These are phyloP conservation scores for Helianthus annuus DNA, from an alignment of 129 eudicot genomes.

Conservation along the genomic window DNA sequence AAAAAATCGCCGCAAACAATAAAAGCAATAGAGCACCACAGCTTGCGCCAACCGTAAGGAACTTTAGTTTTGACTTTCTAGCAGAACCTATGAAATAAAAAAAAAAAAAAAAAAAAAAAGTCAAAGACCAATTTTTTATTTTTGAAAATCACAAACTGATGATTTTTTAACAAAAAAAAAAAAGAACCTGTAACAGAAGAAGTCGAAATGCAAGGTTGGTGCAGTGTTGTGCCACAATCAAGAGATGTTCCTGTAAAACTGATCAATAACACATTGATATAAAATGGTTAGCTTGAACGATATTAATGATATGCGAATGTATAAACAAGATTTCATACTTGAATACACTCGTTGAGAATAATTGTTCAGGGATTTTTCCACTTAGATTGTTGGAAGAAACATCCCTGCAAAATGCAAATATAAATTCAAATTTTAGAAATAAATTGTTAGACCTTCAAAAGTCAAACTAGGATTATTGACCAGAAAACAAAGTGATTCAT, in stretches of 20 bases:
- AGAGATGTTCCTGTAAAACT: conserved; percentile 88
- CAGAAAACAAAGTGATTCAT: not conserved
- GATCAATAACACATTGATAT: conserved; percentile 15
- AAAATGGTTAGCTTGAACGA: not conserved
- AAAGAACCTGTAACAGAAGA: conserved; percentile 59
- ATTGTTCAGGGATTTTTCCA: conserved; percentile 59
- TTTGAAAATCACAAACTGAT: not conserved
- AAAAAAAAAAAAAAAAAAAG: not conserved
- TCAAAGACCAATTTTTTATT: not conserved
- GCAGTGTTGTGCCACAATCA: conserved; percentile 61
- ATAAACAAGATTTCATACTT: conserved; percentile 44
- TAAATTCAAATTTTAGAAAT: conserved; percentile 2
- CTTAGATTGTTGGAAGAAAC: conserved; percentile 72
- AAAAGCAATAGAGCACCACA: conserved; percentile 59
- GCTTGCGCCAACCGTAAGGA: conserved; percentile 51
- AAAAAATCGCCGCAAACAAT: conserved; percentile 37
- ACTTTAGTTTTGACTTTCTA: conserved; percentile 57
- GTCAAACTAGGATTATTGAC: not conserved
- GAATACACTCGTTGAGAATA: conserved; percentile 59
- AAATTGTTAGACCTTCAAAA: not conserved
- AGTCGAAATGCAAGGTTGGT: conserved; percentile 74
- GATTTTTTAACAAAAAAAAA: not conserved
- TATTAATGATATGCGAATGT: not conserved
- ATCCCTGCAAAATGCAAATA: conserved; percentile 55
- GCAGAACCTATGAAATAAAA: conserved; percentile 41